Percentiles rank a stretch among this genome's conserved stretches.
phyloP scores from a whole-genome alignment of 768 basidiomycete species.

The Phaeotremella fagi region DNA sequence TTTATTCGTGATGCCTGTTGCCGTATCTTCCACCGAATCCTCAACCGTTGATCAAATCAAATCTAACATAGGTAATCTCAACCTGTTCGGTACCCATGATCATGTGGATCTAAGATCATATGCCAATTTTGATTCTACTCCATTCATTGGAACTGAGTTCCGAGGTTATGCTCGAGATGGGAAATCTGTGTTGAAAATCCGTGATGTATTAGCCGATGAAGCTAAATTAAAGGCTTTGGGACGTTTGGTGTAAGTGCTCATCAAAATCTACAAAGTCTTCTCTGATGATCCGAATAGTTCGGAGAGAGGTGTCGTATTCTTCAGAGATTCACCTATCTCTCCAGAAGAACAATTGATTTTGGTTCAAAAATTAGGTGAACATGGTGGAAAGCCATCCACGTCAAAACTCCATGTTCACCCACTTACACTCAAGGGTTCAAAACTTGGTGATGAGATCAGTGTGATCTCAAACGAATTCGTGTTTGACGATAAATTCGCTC shows the following conservation, averaged over 20 bases:
- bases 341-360: constrained; percentile 57
- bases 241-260: constrained; percentile 28
- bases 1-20: constrained; percentile 15
- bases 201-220: constrained; percentile 19
- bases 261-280: not conserved
- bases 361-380: constrained; percentile 53
- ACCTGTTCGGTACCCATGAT: not conserved
- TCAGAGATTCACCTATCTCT: constrained; percentile 54
- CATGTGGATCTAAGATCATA: constrained; percentile 22
- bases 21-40: constrained; percentile 2
- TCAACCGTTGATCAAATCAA: constrained; percentile 14
- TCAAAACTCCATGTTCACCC: constrained; percentile 60
- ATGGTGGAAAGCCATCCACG: constrained; percentile 54
- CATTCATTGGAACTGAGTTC: constrained; percentile 59
- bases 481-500: constrained; percentile 18
- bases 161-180: constrained; percentile 17
- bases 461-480: constrained; percentile 53
- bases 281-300: constrained; percentile 29
- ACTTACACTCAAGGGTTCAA: constrained; percentile 54
- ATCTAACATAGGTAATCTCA: constrained; percentile 9
- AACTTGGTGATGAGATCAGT: constrained; percentile 57
- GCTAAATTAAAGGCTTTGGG: constrained; percentile 24
- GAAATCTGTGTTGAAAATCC: constrained; percentile 17
- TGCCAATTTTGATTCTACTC: constrained; percentile 48
- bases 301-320: constrained; percentile 62